Conservation (phyloP, 805 yeast species). For the Wickerhamiella shivajii region DNA sequence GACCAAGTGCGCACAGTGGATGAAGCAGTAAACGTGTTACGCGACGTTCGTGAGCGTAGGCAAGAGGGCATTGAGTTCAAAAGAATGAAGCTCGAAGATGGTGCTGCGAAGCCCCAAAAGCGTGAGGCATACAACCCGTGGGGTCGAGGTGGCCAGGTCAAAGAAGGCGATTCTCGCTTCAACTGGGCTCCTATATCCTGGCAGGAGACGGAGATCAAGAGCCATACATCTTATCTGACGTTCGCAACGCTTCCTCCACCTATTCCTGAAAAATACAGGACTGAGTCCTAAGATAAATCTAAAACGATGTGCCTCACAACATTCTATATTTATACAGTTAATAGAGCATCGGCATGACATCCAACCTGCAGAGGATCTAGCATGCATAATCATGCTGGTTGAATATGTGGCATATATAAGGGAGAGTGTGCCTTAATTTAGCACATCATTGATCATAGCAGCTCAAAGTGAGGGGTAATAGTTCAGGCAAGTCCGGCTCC, state of each 20-base stretch:
- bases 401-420: no score
- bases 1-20: slow-evolving; percentile 70
- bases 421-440: no score
- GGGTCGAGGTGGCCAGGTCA: slow-evolving; percentile 73
- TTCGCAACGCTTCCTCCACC: slow-evolving; percentile 50
- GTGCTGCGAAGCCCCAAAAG: slow-evolving; percentile 16
- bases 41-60: slow-evolving; percentile 63
- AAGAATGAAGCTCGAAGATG: slow-evolving; percentile 19
- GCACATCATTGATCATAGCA: no score
- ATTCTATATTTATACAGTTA: no score
- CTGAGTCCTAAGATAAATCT: no score
- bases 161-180: slow-evolving; percentile 72
- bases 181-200: slow-evolving; percentile 78
- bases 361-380: no score
- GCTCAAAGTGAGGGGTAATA: no score
- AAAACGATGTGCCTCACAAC: no score
- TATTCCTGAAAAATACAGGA: slow-evolving; percentile 9
- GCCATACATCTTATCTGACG: slow-evolving; percentile 86
- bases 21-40: slow-evolving; percentile 65
- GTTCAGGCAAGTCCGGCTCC: no score
- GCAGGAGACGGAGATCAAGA: slow-evolving; percentile 72
- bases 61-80: slow-evolving; percentile 30
- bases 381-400: no score
- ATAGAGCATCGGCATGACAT: no score
- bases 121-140: slow-evolving; percentile 56